These are phyloP conservation scores for Trifolium dubium DNA, from an alignment of 306 rosid genomes.

Conservation along the genomic window DNA sequence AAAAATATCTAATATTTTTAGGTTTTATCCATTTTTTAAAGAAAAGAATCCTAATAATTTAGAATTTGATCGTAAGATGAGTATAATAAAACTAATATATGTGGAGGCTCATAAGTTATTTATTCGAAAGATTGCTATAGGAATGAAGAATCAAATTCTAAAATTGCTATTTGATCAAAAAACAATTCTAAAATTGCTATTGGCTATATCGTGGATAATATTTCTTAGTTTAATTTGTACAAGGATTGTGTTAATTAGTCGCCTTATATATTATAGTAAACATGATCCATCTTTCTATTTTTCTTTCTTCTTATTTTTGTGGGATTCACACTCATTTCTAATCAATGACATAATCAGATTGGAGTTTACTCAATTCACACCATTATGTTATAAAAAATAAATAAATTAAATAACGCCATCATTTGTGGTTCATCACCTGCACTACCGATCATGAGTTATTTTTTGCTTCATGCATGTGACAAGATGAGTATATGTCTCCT, in stretches of 20 bases:
- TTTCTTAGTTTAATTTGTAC: too few relatives aligned
- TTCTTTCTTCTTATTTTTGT: too few relatives aligned
- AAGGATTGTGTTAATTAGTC: too few relatives aligned
- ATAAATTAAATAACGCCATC: conserved; percentile 10
- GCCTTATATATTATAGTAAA: too few relatives aligned
- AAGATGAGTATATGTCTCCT: background rate
- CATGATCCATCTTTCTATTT: too few relatives aligned
- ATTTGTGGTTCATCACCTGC: background rate
- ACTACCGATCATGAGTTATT: background rate
- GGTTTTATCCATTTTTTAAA: too few relatives aligned
- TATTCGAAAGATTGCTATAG: conserved; percentile 4
- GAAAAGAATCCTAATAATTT: too few relatives aligned
- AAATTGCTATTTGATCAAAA: background rate
- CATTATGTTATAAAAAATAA: background rate
- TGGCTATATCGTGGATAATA: background rate
- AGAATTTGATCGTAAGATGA: background rate
- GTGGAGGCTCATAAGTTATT: conserved; percentile 13
- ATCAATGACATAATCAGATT: too few relatives aligned
- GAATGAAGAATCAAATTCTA: conserved; percentile 18
- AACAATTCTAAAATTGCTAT: background rate
- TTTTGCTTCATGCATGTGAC: conserved; percentile 30
- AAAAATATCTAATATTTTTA: background rate
- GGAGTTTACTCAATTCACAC: too few relatives aligned
- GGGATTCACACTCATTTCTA: too few relatives aligned
- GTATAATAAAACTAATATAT: background rate